A percentile compares a stretch with the other conserved stretches of the same genome.
phyloP scores from a whole-genome alignment of 306 rosid genomes.

The Senna siamea region DNA sequence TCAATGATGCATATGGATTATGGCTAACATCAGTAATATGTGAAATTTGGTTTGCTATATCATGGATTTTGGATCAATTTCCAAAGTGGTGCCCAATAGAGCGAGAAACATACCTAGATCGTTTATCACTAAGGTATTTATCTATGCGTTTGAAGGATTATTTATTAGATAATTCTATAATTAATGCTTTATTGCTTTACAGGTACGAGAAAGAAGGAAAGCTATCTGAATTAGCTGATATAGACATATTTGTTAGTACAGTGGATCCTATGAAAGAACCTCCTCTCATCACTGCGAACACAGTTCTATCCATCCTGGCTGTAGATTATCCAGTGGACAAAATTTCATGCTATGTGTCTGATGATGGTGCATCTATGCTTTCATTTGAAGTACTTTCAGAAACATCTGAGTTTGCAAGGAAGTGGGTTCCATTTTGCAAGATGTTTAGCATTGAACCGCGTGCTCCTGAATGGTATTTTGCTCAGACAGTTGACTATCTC shows the following conservation, averaged over 20 bases:
- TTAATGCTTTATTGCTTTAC: conserved; percentile 22
- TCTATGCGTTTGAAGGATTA: neutral
- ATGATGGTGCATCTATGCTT: conserved; percentile 97
- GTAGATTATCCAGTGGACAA: conserved; percentile 91
- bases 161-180: conserved; percentile 6
- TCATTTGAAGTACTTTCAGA: conserved; percentile 95
- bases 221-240: conserved; percentile 71
- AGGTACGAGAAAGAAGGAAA: conserved; percentile 95
- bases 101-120: conserved; percentile 93
- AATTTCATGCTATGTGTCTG: conserved; percentile 92
- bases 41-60: conserved; percentile 94
- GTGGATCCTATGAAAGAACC: conserved; percentile 96
- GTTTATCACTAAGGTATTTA: conserved; percentile 73
- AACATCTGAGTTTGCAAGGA: conserved; percentile 91
- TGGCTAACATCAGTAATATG: conserved; percentile 93
- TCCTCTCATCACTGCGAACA: conserved; percentile 93
- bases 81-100: conserved; percentile 87
- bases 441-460: conserved; percentile 81
- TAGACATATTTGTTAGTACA: conserved; percentile 89
- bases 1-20: conserved; percentile 70
- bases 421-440: conserved; percentile 98
- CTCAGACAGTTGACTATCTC: conserved; percentile 79
- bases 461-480: conserved; percentile 96
- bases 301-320: conserved; percentile 86
- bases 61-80: conserved; percentile 93